Conservation (phyloP, 139 green algal species). For the Asterochloris erici region DNA sequence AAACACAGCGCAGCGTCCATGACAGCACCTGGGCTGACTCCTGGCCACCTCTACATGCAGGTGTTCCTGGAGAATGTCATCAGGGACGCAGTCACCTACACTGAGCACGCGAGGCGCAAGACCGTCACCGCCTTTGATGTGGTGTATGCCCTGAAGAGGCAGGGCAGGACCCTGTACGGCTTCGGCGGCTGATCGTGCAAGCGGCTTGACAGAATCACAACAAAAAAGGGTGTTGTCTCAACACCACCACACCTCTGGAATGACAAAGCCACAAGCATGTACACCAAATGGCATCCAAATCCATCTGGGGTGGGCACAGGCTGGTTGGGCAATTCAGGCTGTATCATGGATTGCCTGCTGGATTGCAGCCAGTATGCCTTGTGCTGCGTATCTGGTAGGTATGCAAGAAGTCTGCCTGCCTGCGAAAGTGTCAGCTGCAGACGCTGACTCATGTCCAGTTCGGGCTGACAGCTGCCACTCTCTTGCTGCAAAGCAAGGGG, state of each 20-base stretch:
- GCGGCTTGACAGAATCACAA: background rate
- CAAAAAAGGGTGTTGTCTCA: constrained; percentile 20
- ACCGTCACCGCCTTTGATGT: constrained; percentile 95
- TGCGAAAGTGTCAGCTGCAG: no score
- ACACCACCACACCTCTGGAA: constrained; percentile 1
- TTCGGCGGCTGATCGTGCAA: constrained; percentile 77
- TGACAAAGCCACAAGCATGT: background rate
- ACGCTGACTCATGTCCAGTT: no score
- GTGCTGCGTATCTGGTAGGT: no score
- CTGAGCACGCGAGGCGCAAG: constrained; percentile 94
- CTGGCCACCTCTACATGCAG: constrained; percentile 23
- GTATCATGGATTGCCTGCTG: no score
- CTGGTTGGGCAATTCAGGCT: no score
- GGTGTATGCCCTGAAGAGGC: constrained; percentile 93
- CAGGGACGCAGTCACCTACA: constrained; percentile 96
- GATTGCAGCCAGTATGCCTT: no score
- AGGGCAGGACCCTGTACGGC: constrained; percentile 94
- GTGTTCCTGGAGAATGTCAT: constrained; percentile 92
- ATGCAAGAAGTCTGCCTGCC: no score
- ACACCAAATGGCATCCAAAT: no score
- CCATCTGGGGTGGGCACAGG: no score
- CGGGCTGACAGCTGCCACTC: no score
- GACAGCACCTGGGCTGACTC: background rate
- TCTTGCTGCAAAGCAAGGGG: no score
- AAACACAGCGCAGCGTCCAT: background rate